Evolutionary conservation across 257 asterid genomes (phyloP).

Genomic region (Cinchona pubescens): DNA sequence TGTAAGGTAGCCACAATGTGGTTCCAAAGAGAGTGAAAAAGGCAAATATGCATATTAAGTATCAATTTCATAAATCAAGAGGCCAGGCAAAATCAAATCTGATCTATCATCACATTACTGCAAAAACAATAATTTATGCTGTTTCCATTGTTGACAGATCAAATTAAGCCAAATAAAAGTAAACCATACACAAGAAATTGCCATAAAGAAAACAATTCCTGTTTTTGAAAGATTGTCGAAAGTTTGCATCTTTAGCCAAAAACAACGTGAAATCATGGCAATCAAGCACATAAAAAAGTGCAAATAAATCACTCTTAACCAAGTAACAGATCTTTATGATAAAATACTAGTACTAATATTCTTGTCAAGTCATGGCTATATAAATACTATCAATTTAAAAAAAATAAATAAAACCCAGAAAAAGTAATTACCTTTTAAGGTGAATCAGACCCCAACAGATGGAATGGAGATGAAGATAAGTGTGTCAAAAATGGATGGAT

Average conservation of each 20-base stretch:
- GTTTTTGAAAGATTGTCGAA: background rate
- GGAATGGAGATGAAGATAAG: too few species aligned
- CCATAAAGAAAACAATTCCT: background rate
- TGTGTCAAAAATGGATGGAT: too few species aligned
- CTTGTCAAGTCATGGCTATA: background rate
- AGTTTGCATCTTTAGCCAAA: background rate
- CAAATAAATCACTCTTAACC: background rate
- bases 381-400: background rate
- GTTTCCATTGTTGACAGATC: background rate
- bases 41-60: background rate
- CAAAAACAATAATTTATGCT: background rate
- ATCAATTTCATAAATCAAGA: conserved; percentile 1
- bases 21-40: background rate
- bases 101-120: background rate
- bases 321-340: background rate
- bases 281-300: background rate
- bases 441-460: conserved; percentile 8
- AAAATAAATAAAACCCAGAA: background rate
- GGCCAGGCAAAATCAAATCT: background rate
- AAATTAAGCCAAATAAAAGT: background rate
- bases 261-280: background rate
- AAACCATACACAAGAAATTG: background rate
- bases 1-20: conserved; percentile 15
- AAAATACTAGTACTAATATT: background rate
- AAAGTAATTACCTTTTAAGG: conserved; percentile 20